Base-by-base conservation (phyloP, 2,329 filamentous ascomycete genomes). In the Xylaria sp. region DNA sequence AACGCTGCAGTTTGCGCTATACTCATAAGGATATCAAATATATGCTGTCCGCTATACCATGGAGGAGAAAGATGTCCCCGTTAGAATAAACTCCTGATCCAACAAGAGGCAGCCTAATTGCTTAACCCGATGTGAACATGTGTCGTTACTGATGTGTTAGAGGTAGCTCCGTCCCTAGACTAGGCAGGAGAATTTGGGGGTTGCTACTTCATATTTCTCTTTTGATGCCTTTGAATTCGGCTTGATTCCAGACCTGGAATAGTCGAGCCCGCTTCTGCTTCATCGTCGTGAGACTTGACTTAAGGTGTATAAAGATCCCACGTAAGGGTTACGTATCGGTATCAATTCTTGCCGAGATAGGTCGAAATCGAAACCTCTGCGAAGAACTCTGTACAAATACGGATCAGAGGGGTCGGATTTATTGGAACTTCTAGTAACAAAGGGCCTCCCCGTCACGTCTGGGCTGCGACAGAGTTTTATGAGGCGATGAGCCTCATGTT, bases 311-410 rank as follows among this genome's bases (percentile, higher is more conserved):
- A n/a, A n/a, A n/a, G n/a, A n/a, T n/a, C n/a, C n/a, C n/a, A n/a
- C n/a, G n/a, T n/a, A n/a, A n/a, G n/a, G n/a, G n/a, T n/a, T 27
- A 4, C 24, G 24, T 2, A 27, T 36, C 34, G 11, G 34, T 36
- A 2, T 36, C 7, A 7, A 8, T 36, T 36, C 11, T 7, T 36
- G 7, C 11, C 34, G 34, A 36, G 34, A 7, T 36, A 11, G 24
- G 27, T 42, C n/a, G 21, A 8, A 24, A 2, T 27, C 34, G 48
- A 63, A 63, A 8, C 60, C 60, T 55, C 60, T 56, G 2, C 19
- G 27, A 8, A 63, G 21, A 11, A 63, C n/a, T 11, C 24, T 3
- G 24, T 14, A 19, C 19, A 61, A 4, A 30, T 4, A 5, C 21
- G 59, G 17, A n/a, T 30, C 48, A 7, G 11, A 1, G 30, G 4